These are phyloP conservation scores for Gynochthodes officinalis DNA, from an alignment of 257 asterid genomes.

Conservation along the genomic window DNA sequence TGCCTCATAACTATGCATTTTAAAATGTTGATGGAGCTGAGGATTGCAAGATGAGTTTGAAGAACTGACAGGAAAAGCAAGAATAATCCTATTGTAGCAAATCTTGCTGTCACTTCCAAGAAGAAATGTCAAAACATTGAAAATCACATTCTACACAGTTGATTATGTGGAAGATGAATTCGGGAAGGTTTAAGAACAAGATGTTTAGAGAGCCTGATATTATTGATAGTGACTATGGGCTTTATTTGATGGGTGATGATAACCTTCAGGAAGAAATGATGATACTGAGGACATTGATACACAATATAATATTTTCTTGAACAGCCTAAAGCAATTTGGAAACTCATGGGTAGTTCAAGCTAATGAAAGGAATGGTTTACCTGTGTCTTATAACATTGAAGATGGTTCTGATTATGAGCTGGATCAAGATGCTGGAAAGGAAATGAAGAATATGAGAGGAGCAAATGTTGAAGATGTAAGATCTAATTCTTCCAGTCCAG, in stretches of 20 bases:
- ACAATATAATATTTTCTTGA: constrained; percentile 17
- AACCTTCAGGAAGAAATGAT: neutral
- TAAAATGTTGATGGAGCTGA: neutral
- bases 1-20: neutral
- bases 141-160: neutral
- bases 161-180: neutral
- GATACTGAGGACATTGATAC: constrained; percentile 23
- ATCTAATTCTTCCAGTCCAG: neutral
- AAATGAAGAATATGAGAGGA: no score
- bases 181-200: neutral
- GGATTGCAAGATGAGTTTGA: neutral
- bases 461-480: neutral
- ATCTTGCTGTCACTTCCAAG: neutral
- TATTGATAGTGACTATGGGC: neutral
- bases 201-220: neutral
- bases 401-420: constrained; percentile 12
- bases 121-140: no score
- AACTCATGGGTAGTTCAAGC: constrained; percentile 20
- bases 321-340: constrained; percentile 7
- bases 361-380: constrained; percentile 14
- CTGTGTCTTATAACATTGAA: constrained; percentile 14
- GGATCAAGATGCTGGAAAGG: neutral
- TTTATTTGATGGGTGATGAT: neutral
- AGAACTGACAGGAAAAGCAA: neutral
- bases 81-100: neutral